These are phyloP conservation scores for Penicillium manginii DNA, from an alignment of 495 filamentous ascomycete genomes.

Conservation along the genomic window DNA sequence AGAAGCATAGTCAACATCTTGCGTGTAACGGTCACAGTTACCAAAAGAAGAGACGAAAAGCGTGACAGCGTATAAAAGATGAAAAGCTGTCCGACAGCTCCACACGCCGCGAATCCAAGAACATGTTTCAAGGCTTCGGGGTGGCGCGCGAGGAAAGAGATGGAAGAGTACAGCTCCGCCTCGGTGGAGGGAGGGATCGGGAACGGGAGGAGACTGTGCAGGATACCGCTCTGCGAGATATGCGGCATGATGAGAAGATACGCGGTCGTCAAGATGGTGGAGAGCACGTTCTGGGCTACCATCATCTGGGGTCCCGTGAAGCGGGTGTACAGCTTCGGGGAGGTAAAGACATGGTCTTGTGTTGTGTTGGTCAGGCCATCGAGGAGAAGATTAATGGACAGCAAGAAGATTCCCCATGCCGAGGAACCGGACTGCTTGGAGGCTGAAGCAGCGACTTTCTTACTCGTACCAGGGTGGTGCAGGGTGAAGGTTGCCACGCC, in stretches of 20 bases:
- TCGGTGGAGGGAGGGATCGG: constrained; percentile 53
- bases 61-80: constrained; percentile 95
- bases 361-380: constrained; percentile 96
- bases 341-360: constrained; percentile 90
- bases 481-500: constrained; percentile 96
- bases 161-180: constrained; percentile 76
- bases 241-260: constrained; percentile 82
- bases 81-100: constrained; percentile 92
- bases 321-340: constrained; percentile 60
- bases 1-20: constrained; percentile 99
- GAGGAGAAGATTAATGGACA: constrained; percentile 91
- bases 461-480: constrained; percentile 72
- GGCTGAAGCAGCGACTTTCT: constrained; percentile 61
- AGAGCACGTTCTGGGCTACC: constrained; percentile 93
- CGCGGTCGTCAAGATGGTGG: constrained; percentile 68
- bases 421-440: constrained; percentile 57
- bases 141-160: constrained; percentile 76
- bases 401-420: constrained; percentile 77
- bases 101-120: constrained; percentile 87
- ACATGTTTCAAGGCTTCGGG: constrained; percentile 83
- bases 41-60: constrained; percentile 89
- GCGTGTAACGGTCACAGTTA: constrained; percentile 94
- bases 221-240: constrained; percentile 65
- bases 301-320: constrained; percentile 98
- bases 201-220: constrained; percentile 69